These are phyloP conservation scores for Metschnikowia kofuensis DNA, from an alignment of 805 yeast genomes.

Conservation along the genomic window DNA sequence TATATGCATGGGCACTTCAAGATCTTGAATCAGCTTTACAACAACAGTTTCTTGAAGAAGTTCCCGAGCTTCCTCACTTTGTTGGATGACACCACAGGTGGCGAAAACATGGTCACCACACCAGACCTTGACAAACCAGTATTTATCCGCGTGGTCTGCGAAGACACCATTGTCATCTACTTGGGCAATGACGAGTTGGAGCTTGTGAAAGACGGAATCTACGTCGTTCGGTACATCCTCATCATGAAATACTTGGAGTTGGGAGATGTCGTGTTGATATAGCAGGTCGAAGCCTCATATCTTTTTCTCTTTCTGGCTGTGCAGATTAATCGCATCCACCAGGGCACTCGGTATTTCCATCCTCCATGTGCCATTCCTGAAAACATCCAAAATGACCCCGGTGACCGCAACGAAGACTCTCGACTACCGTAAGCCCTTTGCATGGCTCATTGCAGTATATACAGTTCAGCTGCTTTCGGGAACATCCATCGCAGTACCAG, in stretches of 20 bases:
- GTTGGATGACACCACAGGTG: conserved; percentile 66
- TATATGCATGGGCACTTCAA: conserved; percentile 70
- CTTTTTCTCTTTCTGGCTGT: too few species aligned
- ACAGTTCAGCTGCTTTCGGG: conserved; percentile 61
- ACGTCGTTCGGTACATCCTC: conserved; percentile 64
- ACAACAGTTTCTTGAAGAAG: conserved; percentile 59
- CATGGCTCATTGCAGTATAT: conserved; percentile 75
- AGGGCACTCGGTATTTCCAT: conserved; percentile 71
- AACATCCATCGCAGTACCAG: conserved; percentile 84
- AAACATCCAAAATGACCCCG: conserved; percentile 81
- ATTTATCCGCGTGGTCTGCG: conserved; percentile 58
- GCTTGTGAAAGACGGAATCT: conserved; percentile 57
- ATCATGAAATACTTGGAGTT: conserved; percentile 30
- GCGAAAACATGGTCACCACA: conserved; percentile 67
- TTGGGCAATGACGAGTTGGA: conserved; percentile 30
- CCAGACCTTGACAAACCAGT: conserved; percentile 81
- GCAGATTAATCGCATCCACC: conserved; percentile 50
- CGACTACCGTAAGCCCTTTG: conserved; percentile 61
- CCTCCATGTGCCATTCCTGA: conserved; percentile 69
- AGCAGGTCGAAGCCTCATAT: neutral
- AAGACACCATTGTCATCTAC: conserved; percentile 24
- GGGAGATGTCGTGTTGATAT: conserved; percentile 40
- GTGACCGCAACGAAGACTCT: conserved; percentile 75
- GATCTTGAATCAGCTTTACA: conserved; percentile 62
- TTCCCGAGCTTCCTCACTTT: conserved; percentile 69